Conservation (phyloP, 176 grass and related monocot genomes). For the Thinopyrum elongatum region DNA sequence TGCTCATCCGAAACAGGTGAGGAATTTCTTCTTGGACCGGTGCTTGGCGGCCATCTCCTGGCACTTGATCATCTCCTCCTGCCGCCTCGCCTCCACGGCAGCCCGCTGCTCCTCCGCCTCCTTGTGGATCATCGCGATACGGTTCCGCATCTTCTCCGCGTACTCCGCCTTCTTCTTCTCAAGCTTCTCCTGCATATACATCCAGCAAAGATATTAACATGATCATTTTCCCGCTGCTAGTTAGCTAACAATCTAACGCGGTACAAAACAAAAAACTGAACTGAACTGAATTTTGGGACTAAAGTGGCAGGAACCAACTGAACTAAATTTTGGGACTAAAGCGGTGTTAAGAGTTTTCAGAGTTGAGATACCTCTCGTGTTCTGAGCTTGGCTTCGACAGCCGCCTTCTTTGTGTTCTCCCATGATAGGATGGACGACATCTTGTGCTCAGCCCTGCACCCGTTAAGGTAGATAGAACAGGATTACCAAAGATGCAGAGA, state of each 20-base stretch:
- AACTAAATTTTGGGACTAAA: too few species aligned
- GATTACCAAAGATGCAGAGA: neutral
- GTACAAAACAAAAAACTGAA: too few species aligned
- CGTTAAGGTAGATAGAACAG: neutral
- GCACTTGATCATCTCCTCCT: slow-evolving; percentile 28
- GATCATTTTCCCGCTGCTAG: too few species aligned
- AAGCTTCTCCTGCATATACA: slow-evolving; percentile 43
- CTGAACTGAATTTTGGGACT: too few species aligned
- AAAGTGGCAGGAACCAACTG: too few species aligned
- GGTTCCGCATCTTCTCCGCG: slow-evolving; percentile 63
- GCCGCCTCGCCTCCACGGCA: slow-evolving; percentile 18
- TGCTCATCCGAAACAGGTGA: neutral
- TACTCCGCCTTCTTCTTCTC: slow-evolving; percentile 57
- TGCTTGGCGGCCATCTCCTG: slow-evolving; percentile 44
- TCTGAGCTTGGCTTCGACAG: slow-evolving; percentile 42
- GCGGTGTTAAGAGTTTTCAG: neutral
- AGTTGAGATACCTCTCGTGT: slow-evolving; percentile 30
- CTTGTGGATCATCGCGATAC: slow-evolving; percentile 43
- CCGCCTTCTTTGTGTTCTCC: slow-evolving; percentile 55
- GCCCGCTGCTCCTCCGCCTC: slow-evolving; percentile 54
- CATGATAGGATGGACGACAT: slow-evolving; percentile 42
- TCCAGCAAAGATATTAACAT: too few species aligned
- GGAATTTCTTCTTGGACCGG: neutral
- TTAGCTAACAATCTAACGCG: too few species aligned
- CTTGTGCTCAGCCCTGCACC: slow-evolving; percentile 43